Percentiles rank a stretch among this genome's conserved stretches.
Conservation (phyloP, 1,284 basidiomycete species). For the Apiotrichum mycotoxinovorans region DNA sequence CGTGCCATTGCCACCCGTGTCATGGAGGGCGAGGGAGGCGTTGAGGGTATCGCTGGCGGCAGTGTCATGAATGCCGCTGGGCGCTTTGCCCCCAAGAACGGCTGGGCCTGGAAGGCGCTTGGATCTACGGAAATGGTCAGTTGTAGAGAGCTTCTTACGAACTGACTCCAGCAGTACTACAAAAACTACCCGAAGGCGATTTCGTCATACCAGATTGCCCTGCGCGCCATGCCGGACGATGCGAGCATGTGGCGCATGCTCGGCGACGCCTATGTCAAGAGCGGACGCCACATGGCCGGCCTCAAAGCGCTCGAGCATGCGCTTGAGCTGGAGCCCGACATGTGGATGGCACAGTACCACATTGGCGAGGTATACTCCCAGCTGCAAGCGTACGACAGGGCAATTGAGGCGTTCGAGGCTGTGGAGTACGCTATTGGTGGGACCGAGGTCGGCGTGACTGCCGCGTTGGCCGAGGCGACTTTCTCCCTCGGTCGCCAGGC, state of each 20-base stretch:
- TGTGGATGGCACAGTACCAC: constrained; percentile 82
- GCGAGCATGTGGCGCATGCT: constrained; percentile 79
- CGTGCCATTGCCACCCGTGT: constrained; percentile 86
- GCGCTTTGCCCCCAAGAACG: constrained; percentile 66
- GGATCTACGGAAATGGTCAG: constrained; percentile 87
- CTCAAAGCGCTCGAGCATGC: constrained; percentile 80
- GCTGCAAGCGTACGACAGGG: constrained; percentile 69
- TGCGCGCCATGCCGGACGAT: constrained; percentile 77
- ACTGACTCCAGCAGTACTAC: constrained; percentile 57
- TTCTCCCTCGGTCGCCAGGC: constrained; percentile 70
- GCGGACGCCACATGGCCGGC: constrained; percentile 83
- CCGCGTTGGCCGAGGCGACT: constrained; percentile 70
- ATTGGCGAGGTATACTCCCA: constrained; percentile 82
- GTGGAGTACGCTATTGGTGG: constrained; percentile 59
- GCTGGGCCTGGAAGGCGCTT: constrained; percentile 98
- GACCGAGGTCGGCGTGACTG: constrained; percentile 60
- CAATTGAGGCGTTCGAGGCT: constrained; percentile 64
- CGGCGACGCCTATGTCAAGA: constrained; percentile 85
- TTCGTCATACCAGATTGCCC: constrained; percentile 78
- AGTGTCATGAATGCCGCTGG: constrained; percentile 53
- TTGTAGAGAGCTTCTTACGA: constrained; percentile 5
- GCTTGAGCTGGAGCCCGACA: constrained; percentile 62
- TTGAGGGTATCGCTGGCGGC: constrained; percentile 60
- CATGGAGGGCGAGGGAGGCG: constrained; percentile 85
- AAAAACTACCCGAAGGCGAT: constrained; percentile 75